Conservation (phyloP, 2,329 filamentous ascomycete genomes). For the Colletotrichum truncatum region DNA sequence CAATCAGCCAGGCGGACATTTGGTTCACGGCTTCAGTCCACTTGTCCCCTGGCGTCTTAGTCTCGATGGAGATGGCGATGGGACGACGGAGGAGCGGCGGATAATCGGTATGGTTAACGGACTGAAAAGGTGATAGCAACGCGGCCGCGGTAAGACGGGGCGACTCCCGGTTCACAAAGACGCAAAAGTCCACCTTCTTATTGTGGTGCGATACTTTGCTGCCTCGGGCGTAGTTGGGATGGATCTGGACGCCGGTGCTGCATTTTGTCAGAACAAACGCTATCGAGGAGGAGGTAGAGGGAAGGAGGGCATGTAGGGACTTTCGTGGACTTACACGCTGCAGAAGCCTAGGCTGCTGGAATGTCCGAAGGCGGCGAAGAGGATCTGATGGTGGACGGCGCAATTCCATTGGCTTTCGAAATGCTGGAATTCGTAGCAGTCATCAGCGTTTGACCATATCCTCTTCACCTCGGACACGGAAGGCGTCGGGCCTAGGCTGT, state of each 20-base stretch:
- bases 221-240: not conserved
- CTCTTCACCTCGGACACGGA: not conserved
- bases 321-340: not conserved
- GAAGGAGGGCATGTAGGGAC: too few relatives aligned
- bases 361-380: not conserved
- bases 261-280: not conserved
- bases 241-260: not conserved
- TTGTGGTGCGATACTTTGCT: not conserved
- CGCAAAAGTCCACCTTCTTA: not conserved
- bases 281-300: not conserved
- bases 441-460: not conserved
- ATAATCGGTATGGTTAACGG: conserved; percentile 17
- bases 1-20: not conserved
- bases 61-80: conserved; percentile 19
- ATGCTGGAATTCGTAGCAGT: not conserved
- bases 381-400: not conserved
- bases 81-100: not conserved
- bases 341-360: not conserved
- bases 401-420: not conserved
- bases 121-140: not conserved
- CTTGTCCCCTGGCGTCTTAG: conserved; percentile 1
- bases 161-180: not conserved
- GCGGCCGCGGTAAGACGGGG: not conserved
- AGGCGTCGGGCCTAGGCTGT: not conserved
- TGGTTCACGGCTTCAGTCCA: conserved; percentile 2